A percentile compares a stretch with the other conserved stretches of the same genome.
phyloP scores from a whole-genome alignment of 768 basidiomycete species.

The Baorangia bicolor region DNA sequence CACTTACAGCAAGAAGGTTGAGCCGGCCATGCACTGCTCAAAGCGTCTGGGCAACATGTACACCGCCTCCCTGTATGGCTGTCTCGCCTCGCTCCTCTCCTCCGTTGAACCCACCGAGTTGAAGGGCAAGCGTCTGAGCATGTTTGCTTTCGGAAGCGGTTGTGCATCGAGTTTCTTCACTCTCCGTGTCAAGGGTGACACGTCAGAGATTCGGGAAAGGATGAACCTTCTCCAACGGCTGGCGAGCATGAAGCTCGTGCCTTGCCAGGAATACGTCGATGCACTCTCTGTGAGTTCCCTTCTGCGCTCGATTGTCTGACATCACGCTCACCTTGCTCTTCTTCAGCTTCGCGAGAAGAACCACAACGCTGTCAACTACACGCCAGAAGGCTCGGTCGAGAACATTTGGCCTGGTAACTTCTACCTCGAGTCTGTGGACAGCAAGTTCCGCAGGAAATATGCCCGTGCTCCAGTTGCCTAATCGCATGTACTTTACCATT shows the following conservation, averaged over 20 bases:
- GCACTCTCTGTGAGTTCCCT: slow-evolving; percentile 60
- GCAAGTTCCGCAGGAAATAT: slow-evolving; percentile 92
- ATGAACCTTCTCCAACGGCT: slow-evolving; percentile 79
- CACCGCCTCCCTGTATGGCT: slow-evolving; percentile 94
- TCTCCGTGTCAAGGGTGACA: slow-evolving; percentile 84
- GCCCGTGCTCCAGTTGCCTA: slow-evolving; percentile 39
- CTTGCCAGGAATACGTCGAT: slow-evolving; percentile 89
- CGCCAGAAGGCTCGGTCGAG: slow-evolving; percentile 81
- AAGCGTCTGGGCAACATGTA: slow-evolving; percentile 97
- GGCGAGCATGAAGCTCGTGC: slow-evolving; percentile 84
- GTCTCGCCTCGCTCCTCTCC: slow-evolving; percentile 83
- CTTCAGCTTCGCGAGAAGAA: slow-evolving; percentile 90
- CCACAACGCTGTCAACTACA: slow-evolving; percentile 86
- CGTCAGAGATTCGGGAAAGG: slow-evolving; percentile 74
- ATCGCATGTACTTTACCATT: slow-evolving; percentile 3
- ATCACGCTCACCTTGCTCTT: background rate
- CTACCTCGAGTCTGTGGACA: slow-evolving; percentile 89
- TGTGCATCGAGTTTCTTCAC: slow-evolving; percentile 95
- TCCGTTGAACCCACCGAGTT: slow-evolving; percentile 68
- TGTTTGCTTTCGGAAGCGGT: slow-evolving; percentile 97
- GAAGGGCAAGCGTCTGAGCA: slow-evolving; percentile 78
- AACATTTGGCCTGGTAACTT: slow-evolving; percentile 94
- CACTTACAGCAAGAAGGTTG: slow-evolving; percentile 71
- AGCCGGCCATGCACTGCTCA: slow-evolving; percentile 83
- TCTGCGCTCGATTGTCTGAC: background rate